Conservation (phyloP, 2,329 filamentous ascomycete species). For the Fusarium annulatum region DNA sequence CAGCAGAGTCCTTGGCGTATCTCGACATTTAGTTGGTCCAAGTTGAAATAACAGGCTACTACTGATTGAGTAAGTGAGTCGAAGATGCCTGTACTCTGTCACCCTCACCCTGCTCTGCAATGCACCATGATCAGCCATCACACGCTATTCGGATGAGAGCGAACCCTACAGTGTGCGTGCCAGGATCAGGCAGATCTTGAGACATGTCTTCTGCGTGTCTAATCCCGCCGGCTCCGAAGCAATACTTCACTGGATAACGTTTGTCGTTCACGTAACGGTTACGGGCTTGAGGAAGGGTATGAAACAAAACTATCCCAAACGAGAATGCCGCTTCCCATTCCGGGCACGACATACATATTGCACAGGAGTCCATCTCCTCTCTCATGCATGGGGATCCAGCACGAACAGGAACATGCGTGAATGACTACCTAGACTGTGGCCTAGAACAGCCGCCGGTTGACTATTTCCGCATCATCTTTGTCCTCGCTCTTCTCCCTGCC, state of each 20-base stretch:
- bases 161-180: background rate
- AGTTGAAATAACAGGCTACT: constrained; percentile 1
- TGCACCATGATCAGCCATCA: constrained; percentile 27
- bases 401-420: background rate
- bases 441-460: constrained; percentile 7
- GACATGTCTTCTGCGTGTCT: constrained; percentile 19
- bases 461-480: constrained; percentile 5
- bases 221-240: constrained; percentile 15
- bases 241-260: background rate
- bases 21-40: background rate
- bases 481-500: constrained; percentile 5
- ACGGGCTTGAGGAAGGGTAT: constrained; percentile 9
- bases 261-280: constrained; percentile 6
- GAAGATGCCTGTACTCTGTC: background rate
- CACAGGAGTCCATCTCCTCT: background rate
- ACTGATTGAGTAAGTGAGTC: constrained; percentile 12
- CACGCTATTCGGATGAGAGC: constrained; percentile 14
- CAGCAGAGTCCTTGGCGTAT: constrained; percentile 3
- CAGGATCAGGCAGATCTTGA: constrained; percentile 4
- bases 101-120: constrained; percentile 19
- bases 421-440: background rate
- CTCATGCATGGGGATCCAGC: constrained; percentile 5
- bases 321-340: constrained; percentile 10
- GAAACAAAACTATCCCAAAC: constrained; percentile 29
- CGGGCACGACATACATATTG: background rate